Evolutionary conservation across 371 early-diverging fungal genomes (phyloP).

Genomic region (Rhizopus stolonifer): DNA sequence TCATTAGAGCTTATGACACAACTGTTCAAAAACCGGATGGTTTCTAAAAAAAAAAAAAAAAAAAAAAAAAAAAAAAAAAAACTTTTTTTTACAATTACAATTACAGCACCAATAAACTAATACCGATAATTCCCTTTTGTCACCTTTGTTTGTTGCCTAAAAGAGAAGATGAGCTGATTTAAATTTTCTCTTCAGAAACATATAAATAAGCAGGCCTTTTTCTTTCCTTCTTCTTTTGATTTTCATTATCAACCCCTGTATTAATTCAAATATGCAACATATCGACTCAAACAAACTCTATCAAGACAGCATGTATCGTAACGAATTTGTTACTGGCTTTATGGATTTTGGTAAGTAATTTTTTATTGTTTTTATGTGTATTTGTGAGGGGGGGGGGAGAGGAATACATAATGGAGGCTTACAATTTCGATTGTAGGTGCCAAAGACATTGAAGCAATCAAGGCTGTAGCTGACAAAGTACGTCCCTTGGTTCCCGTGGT

Average conservation of each 20-base stretch:
- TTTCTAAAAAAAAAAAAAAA: constrained; percentile 25
- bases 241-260: not conserved
- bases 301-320: constrained; percentile 20
- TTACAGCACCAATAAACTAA: not conserved
- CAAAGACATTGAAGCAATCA: constrained; percentile 57
- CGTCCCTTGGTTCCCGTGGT: constrained; percentile 75
- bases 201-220: not conserved
- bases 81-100: not conserved
- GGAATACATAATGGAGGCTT: not conserved
- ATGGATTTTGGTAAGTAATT: constrained; percentile 23
- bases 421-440: constrained; percentile 17
- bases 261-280: constrained; percentile 32
- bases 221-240: not conserved
- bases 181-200: not conserved
- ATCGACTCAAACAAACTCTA: constrained; percentile 20
- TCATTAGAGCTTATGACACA: constrained; percentile 96
- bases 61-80: no score
- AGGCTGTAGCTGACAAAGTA: constrained; percentile 62
- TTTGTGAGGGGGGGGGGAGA: no score
- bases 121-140: not conserved
- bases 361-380: not conserved
- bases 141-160: constrained; percentile 1
- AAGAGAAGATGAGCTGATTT: not conserved
- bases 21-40: constrained; percentile 87
- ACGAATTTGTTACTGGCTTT: constrained; percentile 21